Base-by-base conservation (phyloP, 2,329 filamentous ascomycete species). In the Blastomyces gilchristii region DNA sequence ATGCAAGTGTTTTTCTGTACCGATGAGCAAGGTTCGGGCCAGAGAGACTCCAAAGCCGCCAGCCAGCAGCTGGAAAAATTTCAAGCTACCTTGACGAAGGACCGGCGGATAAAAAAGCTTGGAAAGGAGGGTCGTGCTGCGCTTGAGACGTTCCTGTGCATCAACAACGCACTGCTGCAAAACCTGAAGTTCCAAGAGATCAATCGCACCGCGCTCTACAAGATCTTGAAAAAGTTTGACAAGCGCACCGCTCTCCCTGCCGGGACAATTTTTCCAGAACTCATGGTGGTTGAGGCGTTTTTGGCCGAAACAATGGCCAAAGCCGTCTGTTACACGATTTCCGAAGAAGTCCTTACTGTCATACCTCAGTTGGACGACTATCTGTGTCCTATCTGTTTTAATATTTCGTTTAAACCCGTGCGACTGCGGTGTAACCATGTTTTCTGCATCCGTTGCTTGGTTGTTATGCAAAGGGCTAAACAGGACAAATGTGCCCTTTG, bases 191-290 rank as follows among this genome's bases (percentile, higher is more conserved):
- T 95, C 68, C 89, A 92, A 70, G 90, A 94, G 71, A 86, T 95
- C 67, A 95, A 96, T 70, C 84, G 85, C 67, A 83, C 83, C 39
- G 91, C 91, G 0, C 85, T 94, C 69, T 79, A 79, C 43, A 96
- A 96, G 74, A 96, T 96, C 60, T 76, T 96, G 61, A 96, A 96
- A 74, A 96, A 93, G 76, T 96, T 96, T 72, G 89, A 94, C 75
- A 96, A 96, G 75, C 84, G 86, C 64, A 96, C 91, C 1, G 85
- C 87, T 0, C 79, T 95, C 25, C 85, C 87, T 34, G 85, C 87
- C 0, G 85, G 85, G 49, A 78, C 82, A 45, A 81, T 80, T 0
- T 88, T 90, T 67, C 84, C 86, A 0, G 77, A 79, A 9, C 78
- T 80, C 31, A 80, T 89, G 61, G 78, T 81, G 61, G 82, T 85